Base-by-base conservation (phyloP, 176 grass and related monocot genomes). In the Elaeis guineensis region DNA sequence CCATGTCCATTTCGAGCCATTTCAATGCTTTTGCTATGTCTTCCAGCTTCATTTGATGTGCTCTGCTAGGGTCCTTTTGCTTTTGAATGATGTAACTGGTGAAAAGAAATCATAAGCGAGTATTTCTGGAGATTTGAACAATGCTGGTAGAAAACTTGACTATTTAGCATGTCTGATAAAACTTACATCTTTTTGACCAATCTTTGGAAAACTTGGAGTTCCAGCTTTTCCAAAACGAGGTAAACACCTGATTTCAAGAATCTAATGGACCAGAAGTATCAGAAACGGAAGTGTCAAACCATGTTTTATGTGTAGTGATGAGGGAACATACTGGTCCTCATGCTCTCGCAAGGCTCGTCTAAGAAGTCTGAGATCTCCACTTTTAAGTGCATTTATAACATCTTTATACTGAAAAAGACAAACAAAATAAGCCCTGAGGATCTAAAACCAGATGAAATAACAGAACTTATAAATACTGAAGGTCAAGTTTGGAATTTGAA, bases 221-320 rank as follows among this genome's bases (percentile, higher is more conserved):
- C 93, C 4, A 98, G 84, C 73, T 98, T 98, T 76, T 92, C 93
- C 82, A 92, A 49, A 75, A 98, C 87, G 69, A 98, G 84, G 75
- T 85, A 98, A 48, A 98, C 87, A 4, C 93, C 93, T 16, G 84
- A 98, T 83, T 86, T 85, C 64, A 98, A 76, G 74, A 98, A 89
- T 71, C 93, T 77, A 69, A 72, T 11, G 50, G 51, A 55, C 17
- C 32, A 35, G 8, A 35, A 35, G 6, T 8, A 35, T 35, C 6
- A 35, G 32, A 35, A 35, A 35, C 8, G 7, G 32, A 35, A 9
- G 8, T 35, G 7, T 35, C 11, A 2, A 35, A 35, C 2, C 1
- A 35, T 35, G 32, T 9, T 9, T 9, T n/a, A n/a, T 35, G 32
- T 35, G 32, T 35, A 35, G 6, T 35, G 32, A 35, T 35, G 32